Percentiles rank a stretch among this genome's conserved stretches.
These are phyloP conservation scores for Penicillium sp. DNA, from an alignment of 2,329 filamentous ascomycete genomes.

Conservation along the genomic window DNA sequence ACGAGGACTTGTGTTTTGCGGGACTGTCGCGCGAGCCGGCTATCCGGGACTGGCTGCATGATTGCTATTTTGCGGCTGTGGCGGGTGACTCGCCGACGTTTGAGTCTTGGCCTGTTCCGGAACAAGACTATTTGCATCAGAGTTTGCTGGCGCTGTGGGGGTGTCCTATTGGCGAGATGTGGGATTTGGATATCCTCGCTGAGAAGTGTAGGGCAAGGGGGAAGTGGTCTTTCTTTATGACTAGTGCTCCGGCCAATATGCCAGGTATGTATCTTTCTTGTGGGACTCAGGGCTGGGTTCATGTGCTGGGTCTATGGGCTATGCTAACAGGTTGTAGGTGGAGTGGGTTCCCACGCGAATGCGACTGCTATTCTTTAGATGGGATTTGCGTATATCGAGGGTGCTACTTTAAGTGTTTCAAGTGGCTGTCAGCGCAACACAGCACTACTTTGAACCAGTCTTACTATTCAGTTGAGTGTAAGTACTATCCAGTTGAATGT, in stretches of 20 bases:
- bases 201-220: constrained; percentile 33
- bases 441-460: not conserved
- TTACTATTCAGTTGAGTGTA: not conserved
- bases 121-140: constrained; percentile 38
- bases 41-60: constrained; percentile 65
- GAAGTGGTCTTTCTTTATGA: constrained; percentile 43
- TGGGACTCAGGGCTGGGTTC: not conserved
- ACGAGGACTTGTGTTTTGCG: constrained; percentile 45
- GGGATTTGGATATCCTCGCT: constrained; percentile 41
- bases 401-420: not conserved
- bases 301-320: not conserved
- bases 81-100: constrained; percentile 63
- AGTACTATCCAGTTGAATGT: not conserved
- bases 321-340: constrained; percentile 19
- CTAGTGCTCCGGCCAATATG: constrained; percentile 42
- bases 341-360: constrained; percentile 33
- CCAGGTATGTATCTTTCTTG: constrained; percentile 28
- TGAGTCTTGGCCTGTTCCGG: constrained; percentile 58
- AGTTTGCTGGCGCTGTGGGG: constrained; percentile 44
- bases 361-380: constrained; percentile 32
- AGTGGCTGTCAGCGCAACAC: not conserved
- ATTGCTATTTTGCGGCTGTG: constrained; percentile 65
- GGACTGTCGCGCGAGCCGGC: constrained; percentile 54
- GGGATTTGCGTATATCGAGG: not conserved
- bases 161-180: constrained; percentile 46